These are phyloP conservation scores for Vaucheria bursata DNA, from an alignment of 352 stramenopile genomes.

Conservation along the genomic window DNA sequence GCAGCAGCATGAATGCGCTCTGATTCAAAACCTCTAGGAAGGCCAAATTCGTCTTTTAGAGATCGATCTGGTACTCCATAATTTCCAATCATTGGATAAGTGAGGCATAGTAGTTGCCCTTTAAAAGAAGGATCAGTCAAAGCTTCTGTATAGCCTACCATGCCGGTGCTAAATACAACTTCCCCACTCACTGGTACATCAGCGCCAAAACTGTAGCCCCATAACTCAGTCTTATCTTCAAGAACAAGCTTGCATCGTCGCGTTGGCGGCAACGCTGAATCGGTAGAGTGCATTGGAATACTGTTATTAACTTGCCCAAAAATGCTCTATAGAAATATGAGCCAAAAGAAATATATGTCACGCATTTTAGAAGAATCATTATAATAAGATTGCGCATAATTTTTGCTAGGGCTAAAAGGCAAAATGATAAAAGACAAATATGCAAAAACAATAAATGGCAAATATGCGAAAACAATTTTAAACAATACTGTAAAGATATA, in stretches of 20 bases:
- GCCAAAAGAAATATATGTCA: no score
- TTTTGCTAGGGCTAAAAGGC: no score
- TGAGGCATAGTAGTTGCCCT: constrained; percentile 85
- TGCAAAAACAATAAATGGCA: no score
- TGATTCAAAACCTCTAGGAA: constrained; percentile 92
- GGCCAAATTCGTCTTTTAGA: constrained; percentile 75
- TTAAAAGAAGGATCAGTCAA: constrained; percentile 95
- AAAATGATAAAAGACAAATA: no score
- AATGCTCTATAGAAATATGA: no score
- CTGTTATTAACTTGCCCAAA: no score
- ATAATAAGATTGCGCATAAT: no score
- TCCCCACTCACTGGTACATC: constrained; percentile 75
- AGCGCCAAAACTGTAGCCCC: constrained; percentile 82
- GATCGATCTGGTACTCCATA: constrained; percentile 87
- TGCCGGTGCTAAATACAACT: constrained; percentile 96
- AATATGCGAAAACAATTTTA: no score
- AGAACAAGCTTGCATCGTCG: constrained; percentile 62
- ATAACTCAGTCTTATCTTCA: constrained; percentile 68
- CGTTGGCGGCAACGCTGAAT: constrained; percentile 54
- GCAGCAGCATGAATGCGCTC: constrained; percentile 85
- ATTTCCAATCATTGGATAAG: constrained; percentile 93
- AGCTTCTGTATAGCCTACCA: constrained; percentile 96
- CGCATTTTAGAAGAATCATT: no score
- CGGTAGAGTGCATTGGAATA: constrained; percentile 57
- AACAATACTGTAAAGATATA: no score